Evolutionary conservation across 73 alveolate species (phyloP).

Genomic region (Stentor coeruleus): DNA sequence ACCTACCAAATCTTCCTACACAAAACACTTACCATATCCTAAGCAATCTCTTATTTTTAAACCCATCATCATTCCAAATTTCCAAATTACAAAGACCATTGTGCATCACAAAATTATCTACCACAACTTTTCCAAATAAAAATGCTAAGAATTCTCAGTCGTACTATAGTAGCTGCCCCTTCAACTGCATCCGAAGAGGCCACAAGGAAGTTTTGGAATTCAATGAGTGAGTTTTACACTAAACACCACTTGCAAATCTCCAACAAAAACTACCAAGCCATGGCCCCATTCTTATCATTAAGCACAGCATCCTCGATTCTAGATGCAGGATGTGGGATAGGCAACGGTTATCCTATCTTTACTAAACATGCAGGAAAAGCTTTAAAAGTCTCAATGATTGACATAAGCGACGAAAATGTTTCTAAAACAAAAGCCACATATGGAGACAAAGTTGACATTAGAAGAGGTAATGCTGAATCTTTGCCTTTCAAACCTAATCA

Average conservation of each 20-base stretch:
- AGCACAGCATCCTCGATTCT: neutral
- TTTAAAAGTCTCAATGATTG: neutral
- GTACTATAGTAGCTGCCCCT: neutral
- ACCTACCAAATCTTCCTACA: no score
- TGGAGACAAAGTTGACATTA: neutral
- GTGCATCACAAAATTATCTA: no score
- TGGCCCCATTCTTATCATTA: slow-evolving; percentile 3
- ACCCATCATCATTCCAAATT: no score
- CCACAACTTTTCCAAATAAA: no score
- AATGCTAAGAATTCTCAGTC: no score
- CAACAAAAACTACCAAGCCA: slow-evolving; percentile 4
- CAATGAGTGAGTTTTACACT: neutral
- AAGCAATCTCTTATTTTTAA: no score
- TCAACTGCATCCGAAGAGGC: neutral
- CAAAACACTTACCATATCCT: no score
- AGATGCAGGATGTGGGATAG: slow-evolving; percentile 19
- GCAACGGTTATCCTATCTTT: neutral
- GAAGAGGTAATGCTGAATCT: neutral
- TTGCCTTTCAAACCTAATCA: neutral
- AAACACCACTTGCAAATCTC: neutral
- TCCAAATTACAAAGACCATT: no score
- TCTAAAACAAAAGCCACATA: neutral
- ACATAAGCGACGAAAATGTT: slow-evolving; percentile 6
- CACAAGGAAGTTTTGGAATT: neutral
- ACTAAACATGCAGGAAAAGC: neutral